These are phyloP conservation scores for Speleostelium caveatum DNA, from an alignment of 78 protist species.

Conservation along the genomic window DNA sequence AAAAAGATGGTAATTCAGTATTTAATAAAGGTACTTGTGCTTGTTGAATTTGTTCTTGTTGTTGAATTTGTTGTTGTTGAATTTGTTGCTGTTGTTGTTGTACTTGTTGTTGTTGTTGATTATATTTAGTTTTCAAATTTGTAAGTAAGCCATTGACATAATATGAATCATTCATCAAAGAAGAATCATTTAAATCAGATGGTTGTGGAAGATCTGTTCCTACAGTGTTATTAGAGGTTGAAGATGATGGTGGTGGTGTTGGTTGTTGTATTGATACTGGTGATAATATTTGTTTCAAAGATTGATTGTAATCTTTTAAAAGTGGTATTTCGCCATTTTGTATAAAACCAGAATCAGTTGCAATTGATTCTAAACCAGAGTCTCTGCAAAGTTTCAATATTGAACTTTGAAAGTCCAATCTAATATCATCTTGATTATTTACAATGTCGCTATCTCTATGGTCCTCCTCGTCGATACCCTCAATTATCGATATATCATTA, in stretches of 20 bases:
- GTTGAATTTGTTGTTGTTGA: not conserved
- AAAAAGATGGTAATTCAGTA: no score
- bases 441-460: not conserved
- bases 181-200: no score
- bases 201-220: no score
- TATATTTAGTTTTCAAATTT: conserved; percentile 1
- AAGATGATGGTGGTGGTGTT: no score
- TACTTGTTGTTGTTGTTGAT: not conserved
- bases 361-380: conserved; percentile 49
- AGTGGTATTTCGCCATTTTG: no score
- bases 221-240: no score
- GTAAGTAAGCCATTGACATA: conserved; percentile 14
- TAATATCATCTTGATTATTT: not conserved
- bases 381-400: conserved; percentile 26
- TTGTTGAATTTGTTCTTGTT: conserved; percentile 1
- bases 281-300: no score
- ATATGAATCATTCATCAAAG: conserved; percentile 9
- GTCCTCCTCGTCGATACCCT: not conserved
- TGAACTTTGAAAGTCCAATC: not conserved
- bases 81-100: conserved; percentile 3
- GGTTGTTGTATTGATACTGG: no score
- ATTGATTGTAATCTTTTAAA: no score
- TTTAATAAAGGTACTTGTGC: not conserved
- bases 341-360: conserved; percentile 48
- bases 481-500: not conserved